Conservation (phyloP, 768 basidiomycete species). For the Lyophyllum semitale region DNA sequence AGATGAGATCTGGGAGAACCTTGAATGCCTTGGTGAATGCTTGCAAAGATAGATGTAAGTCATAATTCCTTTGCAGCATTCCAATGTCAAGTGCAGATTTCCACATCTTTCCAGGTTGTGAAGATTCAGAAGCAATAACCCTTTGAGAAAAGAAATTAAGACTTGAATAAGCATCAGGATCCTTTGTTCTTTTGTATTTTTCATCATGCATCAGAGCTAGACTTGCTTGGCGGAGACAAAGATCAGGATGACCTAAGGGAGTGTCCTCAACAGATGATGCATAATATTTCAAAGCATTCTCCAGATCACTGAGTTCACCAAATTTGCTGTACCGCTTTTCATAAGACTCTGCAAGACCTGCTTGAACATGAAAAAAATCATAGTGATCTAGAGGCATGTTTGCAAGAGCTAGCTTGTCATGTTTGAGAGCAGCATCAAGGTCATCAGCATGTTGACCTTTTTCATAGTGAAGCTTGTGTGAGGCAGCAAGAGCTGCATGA, state of each 20-base stretch:
- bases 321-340: neutral
- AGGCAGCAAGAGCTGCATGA: neutral
- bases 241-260: neutral
- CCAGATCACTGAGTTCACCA: neutral
- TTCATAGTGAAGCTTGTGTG: neutral
- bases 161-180: neutral
- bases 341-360: neutral
- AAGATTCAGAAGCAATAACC: neutral
- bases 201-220: neutral
- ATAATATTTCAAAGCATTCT: neutral
- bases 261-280: neutral
- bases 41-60: neutral
- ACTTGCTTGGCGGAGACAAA: neutral
- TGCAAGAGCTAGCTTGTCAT: neutral
- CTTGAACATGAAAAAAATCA: neutral
- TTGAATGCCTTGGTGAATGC: neutral
- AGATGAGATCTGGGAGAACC: slow-evolving; percentile 1
- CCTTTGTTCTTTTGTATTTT: neutral
- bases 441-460: neutral
- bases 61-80: neutral
- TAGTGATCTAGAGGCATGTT: neutral
- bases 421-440: neutral
- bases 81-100: neutral
- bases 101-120: neutral
- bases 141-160: neutral